Conservation (phyloP, 2,329 filamentous ascomycete species). For the Botrytis porri region DNA sequence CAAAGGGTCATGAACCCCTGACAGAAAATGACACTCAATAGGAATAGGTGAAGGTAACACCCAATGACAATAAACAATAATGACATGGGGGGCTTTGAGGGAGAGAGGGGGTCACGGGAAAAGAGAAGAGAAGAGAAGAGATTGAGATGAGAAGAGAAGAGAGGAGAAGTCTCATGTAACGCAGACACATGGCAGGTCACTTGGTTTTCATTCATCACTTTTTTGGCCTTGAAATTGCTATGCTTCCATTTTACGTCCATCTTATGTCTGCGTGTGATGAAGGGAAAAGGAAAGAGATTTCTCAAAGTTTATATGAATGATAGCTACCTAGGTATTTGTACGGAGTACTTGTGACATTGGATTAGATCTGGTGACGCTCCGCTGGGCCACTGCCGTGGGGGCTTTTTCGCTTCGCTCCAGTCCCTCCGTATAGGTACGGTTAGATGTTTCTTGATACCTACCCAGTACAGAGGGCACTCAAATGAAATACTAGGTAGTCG, state of each 20-base stretch:
- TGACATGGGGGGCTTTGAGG: background rate
- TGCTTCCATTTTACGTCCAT: background rate
- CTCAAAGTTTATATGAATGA: background rate
- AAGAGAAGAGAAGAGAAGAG: background rate
- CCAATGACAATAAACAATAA: background rate
- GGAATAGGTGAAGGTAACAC: background rate
- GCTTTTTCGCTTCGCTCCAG: constrained; percentile 7
- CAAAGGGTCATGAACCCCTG: background rate
- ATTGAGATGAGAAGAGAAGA: background rate
- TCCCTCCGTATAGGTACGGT: background rate
- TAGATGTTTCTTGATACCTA: background rate
- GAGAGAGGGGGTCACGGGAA: background rate
- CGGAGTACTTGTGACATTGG: background rate
- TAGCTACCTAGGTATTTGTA: too few species aligned
- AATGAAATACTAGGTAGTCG: background rate
- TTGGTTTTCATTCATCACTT: background rate
- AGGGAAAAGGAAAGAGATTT: background rate
- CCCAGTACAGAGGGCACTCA: background rate
- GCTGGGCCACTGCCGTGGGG: background rate
- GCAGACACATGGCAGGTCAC: background rate
- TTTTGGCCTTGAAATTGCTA: background rate
- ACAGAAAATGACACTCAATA: constrained; percentile 3
- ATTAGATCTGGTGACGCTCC: background rate
- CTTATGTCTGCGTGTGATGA: background rate
- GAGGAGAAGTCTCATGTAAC: background rate